phyloP scores from a whole-genome alignment of 257 asterid species.

The Lycium ferocissimum region DNA sequence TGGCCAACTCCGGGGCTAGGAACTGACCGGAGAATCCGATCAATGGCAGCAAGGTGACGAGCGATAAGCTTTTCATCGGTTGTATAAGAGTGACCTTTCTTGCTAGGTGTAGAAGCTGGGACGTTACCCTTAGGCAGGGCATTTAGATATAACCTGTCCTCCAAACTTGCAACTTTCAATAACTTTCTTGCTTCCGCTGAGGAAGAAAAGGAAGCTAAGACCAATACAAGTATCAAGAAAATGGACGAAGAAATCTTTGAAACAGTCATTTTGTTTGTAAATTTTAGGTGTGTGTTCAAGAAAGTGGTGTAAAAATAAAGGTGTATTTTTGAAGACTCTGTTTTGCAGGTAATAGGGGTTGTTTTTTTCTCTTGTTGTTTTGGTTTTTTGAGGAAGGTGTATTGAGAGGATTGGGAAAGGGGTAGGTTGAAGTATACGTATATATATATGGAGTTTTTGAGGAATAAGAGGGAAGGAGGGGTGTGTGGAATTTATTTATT shows the following conservation, averaged over 20 bases:
- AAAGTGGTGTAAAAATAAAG: neutral
- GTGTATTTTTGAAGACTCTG: neutral
- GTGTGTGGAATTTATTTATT: neutral
- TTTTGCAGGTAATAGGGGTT: neutral
- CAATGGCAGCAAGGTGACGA: slow-evolving; percentile 55
- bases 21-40: slow-evolving; percentile 59
- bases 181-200: slow-evolving; percentile 51
- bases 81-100: slow-evolving; percentile 51
- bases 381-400: neutral
- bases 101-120: slow-evolving; percentile 56
- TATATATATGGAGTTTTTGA: neutral
- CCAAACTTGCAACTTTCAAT: slow-evolving; percentile 30
- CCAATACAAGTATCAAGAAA: slow-evolving; percentile 38
- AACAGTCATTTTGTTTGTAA: neutral
- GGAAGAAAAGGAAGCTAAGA: slow-evolving; percentile 39
- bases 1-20: slow-evolving; percentile 73
- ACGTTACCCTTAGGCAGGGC: slow-evolving; percentile 59
- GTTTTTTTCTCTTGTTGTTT: neutral
- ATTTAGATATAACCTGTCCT: slow-evolving; percentile 42
- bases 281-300: neutral
- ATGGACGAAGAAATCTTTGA: slow-evolving; percentile 10
- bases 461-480: neutral
- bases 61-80: slow-evolving; percentile 50
- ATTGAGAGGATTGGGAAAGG: neutral
- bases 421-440: neutral